Evolutionary conservation across 108 stramenopile species (phyloP), one percentile per base, ranked within the genome.

Genomic region (Cyclotella cryptica): DNA sequence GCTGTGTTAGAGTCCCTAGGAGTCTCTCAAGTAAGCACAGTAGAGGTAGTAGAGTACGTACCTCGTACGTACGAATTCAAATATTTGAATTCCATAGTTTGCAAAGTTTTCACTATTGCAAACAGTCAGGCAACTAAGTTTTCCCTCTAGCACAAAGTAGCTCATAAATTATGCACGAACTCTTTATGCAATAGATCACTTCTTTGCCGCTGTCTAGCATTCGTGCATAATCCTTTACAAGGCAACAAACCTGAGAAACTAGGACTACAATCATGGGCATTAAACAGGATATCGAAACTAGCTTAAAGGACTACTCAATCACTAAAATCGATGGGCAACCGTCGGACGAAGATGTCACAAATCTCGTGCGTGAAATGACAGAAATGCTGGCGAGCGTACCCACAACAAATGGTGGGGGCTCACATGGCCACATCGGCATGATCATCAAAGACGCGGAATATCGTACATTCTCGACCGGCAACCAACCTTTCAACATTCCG

Each of bases 311-410:
- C 28, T 68, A 24, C 11, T 13, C 21, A 30, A 24, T 68, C 24
- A 68, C 44, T 13, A 68, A 68, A 68, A 68, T 68, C 11, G 66
- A 68, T 15, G 66, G 66, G 28, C 66, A 68, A 68, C 66, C 66
- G 22, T 17, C 6, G 46, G 66, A 66, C 3, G 66, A 66, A 66
- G 66, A 66, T 19, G 8, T 66, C n/a, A 66, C 11, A 13, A 10
- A 18, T 13, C 66, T 68, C 19, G 26, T 26, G 21, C 28, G 27
- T 7, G 66, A 68, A 68, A 17, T 46, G 21, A 66, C 24, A 13
- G 27, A 47, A 51, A 28, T 28, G 24, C 24, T 51, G 4, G 66
- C 47, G 17, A 68, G 21, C 46, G 6, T 68, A 24, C 47, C 66
- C 13, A 68, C 66, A 21, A 47, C 46, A 49, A 46, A 49, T 49